These are phyloP conservation scores for Dioszegia hungarica DNA, from an alignment of 768 basidiomycete genomes.

Conservation along the genomic window DNA sequence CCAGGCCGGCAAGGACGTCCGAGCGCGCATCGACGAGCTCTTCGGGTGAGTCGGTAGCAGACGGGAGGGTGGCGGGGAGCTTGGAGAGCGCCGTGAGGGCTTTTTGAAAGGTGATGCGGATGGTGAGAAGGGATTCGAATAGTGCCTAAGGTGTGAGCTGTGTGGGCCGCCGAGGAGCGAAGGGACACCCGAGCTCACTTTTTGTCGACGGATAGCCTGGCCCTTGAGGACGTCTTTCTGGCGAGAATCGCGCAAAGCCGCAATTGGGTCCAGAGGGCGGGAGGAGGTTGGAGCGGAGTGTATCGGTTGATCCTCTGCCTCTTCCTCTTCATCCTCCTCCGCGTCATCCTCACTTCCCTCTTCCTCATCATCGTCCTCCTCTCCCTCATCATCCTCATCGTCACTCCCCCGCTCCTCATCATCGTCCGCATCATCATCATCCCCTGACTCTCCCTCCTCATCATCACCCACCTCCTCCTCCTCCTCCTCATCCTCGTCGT, in stretches of 20 bases:
- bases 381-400: constrained; percentile 29
- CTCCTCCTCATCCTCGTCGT: constrained; percentile 40
- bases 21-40: constrained; percentile 10
- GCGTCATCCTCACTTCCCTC: constrained; percentile 40
- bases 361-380: constrained; percentile 36
- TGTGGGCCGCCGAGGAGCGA: neutral
- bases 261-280: constrained; percentile 37
- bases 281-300: neutral
- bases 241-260: constrained; percentile 35
- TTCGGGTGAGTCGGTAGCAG: constrained; percentile 5
- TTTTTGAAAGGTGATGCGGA: constrained; percentile 89
- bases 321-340: constrained; percentile 36
- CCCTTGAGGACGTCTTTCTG: constrained; percentile 60
- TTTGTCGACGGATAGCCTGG: constrained; percentile 72
- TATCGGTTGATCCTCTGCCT: constrained; percentile 16
- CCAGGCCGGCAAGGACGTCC: constrained; percentile 21
- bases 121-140: constrained; percentile 82
- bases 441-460: constrained; percentile 39
- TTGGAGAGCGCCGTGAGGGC: constrained; percentile 61
- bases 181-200: constrained; percentile 55
- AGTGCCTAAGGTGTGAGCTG: constrained; percentile 56
- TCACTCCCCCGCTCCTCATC: constrained; percentile 34
- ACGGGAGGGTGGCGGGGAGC: constrained; percentile 53
- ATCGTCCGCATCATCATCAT: constrained; percentile 26
- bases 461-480: constrained; percentile 50